phyloP scores from a whole-genome alignment of 495 filamentous ascomycete species.

The Ramalina intermedia region DNA sequence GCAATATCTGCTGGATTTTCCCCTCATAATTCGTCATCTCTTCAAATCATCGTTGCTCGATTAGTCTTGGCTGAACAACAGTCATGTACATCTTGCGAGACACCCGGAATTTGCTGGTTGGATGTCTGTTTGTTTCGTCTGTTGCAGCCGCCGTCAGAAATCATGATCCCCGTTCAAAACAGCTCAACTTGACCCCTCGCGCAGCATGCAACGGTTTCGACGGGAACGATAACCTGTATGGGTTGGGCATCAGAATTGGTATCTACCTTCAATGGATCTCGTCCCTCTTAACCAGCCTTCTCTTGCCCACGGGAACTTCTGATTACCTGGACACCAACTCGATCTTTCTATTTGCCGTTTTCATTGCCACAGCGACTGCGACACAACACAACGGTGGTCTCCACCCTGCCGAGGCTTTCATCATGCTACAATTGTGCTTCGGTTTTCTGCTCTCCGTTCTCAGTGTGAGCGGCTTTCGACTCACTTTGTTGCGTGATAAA shows the following conservation, averaged over 20 bases:
- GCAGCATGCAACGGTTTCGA: constrained; percentile 1
- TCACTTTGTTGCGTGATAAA: no score
- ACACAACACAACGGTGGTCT: constrained; percentile 1
- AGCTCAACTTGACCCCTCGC: no score
- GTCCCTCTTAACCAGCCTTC: constrained; percentile 14
- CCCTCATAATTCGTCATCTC: no score
- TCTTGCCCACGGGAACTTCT: constrained; percentile 8
- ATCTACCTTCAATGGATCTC: constrained; percentile 24
- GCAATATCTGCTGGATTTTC: no score
- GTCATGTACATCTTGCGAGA: no score
- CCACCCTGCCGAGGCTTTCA: constrained; percentile 11
- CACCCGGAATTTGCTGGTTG: no score
- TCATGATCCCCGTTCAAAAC: no score
- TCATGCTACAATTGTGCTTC: constrained; percentile 14
- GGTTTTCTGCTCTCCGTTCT: constrained; percentile 8
- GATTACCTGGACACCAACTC: not conserved
- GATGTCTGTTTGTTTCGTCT: no score
- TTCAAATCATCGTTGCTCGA: no score
- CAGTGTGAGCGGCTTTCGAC: no score
- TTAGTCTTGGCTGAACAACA: no score
- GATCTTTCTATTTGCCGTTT: constrained; percentile 17
- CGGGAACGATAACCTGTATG: constrained; percentile 23
- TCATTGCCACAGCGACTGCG: constrained; percentile 10
- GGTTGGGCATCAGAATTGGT: constrained; percentile 23
- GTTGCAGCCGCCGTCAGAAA: no score